Evolutionary conservation across 495 filamentous ascomycete species (phyloP).

Genomic region (Viridothelium virens): DNA sequence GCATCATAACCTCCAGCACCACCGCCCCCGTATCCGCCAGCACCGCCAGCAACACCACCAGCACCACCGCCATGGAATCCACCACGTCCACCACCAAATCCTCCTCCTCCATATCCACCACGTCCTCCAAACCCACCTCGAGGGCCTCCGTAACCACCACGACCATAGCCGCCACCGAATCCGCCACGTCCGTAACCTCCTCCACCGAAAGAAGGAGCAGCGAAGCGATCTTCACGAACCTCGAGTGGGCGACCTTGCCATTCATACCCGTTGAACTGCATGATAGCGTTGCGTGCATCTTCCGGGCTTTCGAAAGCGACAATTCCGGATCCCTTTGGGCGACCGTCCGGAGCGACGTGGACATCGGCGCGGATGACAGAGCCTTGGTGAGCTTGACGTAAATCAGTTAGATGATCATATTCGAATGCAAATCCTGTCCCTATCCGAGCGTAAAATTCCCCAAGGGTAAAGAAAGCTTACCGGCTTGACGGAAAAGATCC

Average conservation of each 20-base stretch:
- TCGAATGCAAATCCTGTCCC: neutral
- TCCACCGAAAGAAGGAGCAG: slow-evolving; percentile 47
- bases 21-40: slow-evolving; percentile 40
- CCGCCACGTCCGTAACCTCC: slow-evolving; percentile 54
- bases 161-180: slow-evolving; percentile 43
- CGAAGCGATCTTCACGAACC: slow-evolving; percentile 94
- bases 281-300: slow-evolving; percentile 90
- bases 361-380: slow-evolving; percentile 93
- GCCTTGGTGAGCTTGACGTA: slow-evolving; percentile 51
- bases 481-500: slow-evolving; percentile 96
- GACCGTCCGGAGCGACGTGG: slow-evolving; percentile 82
- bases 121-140: slow-evolving; percentile 39
- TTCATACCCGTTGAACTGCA: slow-evolving; percentile 96
- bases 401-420: slow-evolving; percentile 14
- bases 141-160: slow-evolving; percentile 42
- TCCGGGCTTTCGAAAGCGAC: slow-evolving; percentile 92
- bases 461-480: slow-evolving; percentile 48
- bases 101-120: slow-evolving; percentile 44
- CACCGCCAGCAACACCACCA: slow-evolving; percentile 23
- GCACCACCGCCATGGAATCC: slow-evolving; percentile 37
- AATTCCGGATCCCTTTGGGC: slow-evolving; percentile 91
- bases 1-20: slow-evolving; percentile 37
- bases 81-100: slow-evolving; percentile 41
- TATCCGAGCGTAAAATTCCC: slow-evolving; percentile 11
- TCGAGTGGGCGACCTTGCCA: slow-evolving; percentile 93